A percentile compares a stretch with the other conserved stretches of the same genome.
phyloP scores from a whole-genome alignment of 179 eudicot genomes.

The Beta macrorhiza region DNA sequence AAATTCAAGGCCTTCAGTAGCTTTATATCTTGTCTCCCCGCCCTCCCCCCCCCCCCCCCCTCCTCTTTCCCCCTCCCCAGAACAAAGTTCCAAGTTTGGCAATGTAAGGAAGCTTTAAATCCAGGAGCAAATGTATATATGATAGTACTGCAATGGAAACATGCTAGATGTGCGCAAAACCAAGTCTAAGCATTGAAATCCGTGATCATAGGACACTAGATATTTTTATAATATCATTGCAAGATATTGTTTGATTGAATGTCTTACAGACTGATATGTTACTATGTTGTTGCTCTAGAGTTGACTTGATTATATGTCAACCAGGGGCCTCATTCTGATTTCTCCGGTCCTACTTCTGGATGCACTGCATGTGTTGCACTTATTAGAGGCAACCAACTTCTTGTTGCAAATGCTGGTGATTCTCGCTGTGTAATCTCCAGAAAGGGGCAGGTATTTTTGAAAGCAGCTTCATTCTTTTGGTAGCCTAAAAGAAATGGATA shows the following conservation, averaged over 20 bases:
- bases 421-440: slow-evolving; percentile 93
- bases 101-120: not conserved
- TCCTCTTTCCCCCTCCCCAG: too few relatives aligned
- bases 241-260: not conserved
- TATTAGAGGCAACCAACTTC: slow-evolving; percentile 60
- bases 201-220: not conserved
- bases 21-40: too few relatives aligned
- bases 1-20: too few relatives aligned
- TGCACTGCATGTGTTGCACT: slow-evolving; percentile 89
- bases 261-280: not conserved
- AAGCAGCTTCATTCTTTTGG: not conserved
- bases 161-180: not conserved
- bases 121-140: too few relatives aligned
- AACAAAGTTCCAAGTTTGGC: not conserved
- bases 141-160: not conserved
- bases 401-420: slow-evolving; percentile 97
- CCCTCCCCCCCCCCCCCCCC: too few relatives aligned
- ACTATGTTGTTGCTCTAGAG: not conserved
- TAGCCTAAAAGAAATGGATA: not conserved
- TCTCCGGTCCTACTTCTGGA: slow-evolving; percentile 92
- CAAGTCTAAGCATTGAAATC: not conserved
- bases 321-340: slow-evolving; percentile 97
- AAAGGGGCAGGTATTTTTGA: slow-evolving; percentile 72
- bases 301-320: slow-evolving; percentile 15
- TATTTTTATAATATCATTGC: not conserved